phyloP scores from a whole-genome alignment of 176 grass and related monocot genomes.

The Oryza nivara region DNA sequence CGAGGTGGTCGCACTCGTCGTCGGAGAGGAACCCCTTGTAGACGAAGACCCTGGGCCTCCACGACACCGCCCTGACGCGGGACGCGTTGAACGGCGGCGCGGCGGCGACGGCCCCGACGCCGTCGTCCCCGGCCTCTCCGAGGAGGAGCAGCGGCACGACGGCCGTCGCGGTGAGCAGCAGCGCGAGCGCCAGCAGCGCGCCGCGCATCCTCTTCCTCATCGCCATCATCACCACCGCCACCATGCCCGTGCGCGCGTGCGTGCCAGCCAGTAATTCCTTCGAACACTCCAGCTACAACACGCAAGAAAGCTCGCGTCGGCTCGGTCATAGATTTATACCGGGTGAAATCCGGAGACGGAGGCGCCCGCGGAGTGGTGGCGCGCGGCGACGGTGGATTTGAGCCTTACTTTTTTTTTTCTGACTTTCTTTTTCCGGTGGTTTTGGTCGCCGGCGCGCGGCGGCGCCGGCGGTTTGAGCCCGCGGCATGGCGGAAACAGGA shows the following conservation, averaged over 20 bases:
- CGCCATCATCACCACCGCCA: background rate
- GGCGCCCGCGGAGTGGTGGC: background rate
- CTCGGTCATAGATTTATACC: background rate
- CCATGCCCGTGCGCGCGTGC: too few relatives aligned
- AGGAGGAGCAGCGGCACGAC: constrained; percentile 39
- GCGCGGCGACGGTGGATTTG: background rate
- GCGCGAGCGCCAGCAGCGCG: constrained; percentile 38
- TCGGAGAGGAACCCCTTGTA: constrained; percentile 61
- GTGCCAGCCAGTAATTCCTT: background rate
- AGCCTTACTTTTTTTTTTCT: too few relatives aligned
- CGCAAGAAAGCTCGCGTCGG: background rate
- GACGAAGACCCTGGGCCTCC: constrained; percentile 52
- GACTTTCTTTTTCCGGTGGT: background rate
- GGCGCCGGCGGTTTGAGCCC: constrained; percentile 29
- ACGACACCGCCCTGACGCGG: constrained; percentile 38
- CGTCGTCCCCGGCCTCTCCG: background rate
- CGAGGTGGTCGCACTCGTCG: constrained; percentile 63
- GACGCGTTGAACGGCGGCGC: constrained; percentile 34
- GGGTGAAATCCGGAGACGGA: background rate
- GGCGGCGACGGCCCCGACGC: background rate
- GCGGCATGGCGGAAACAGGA: constrained; percentile 20
- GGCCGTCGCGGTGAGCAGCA: constrained; percentile 36
- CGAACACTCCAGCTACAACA: background rate
- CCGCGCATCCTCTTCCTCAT: constrained; percentile 34
- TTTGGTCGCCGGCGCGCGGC: background rate